These are phyloP conservation scores for Agrocybe praecox DNA, from an alignment of 768 basidiomycete species.

Conservation along the genomic window DNA sequence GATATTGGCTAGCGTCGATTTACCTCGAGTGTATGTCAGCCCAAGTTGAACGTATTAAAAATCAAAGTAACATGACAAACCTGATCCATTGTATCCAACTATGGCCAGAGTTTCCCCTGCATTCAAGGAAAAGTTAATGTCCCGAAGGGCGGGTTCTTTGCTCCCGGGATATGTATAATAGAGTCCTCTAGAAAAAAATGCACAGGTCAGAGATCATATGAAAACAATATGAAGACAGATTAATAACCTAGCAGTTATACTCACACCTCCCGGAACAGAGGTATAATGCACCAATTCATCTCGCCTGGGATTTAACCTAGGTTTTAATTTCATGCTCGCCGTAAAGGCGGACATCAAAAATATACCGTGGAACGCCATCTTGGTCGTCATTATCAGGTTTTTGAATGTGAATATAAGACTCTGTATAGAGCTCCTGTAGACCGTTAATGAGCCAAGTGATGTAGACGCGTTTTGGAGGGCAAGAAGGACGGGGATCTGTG, in stretches of 20 bases:
- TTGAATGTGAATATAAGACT: conserved; percentile 68
- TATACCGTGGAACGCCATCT: conserved; percentile 82
- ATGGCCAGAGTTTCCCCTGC: conserved; percentile 84
- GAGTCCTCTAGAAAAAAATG: conserved; percentile 29
- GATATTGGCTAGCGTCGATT: conserved; percentile 85
- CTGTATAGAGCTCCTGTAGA: conserved; percentile 80
- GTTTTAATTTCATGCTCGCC: conserved; percentile 72
- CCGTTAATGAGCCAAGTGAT: conserved; percentile 78
- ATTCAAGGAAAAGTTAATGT: conserved; percentile 70
- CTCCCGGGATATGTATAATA: conserved; percentile 84
- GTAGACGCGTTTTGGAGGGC: conserved; percentile 72
- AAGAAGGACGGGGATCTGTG: conserved; percentile 74
- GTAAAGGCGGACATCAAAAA: conserved; percentile 89
- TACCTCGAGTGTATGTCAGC: conserved; percentile 47
- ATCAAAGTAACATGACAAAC: conserved; percentile 36
- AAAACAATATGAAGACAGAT: conserved; percentile 2
- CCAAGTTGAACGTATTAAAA: conserved; percentile 6
- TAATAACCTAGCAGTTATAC: conserved; percentile 65
- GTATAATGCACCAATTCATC: conserved; percentile 54
- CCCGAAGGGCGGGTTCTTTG: conserved; percentile 62
- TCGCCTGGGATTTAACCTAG: conserved; percentile 62
- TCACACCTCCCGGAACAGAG: conserved; percentile 57
- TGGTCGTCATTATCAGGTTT: conserved; percentile 61
- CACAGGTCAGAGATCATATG: conserved; percentile 1
- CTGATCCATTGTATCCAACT: conserved; percentile 85